Evolutionary conservation across 73 alveolate genomes (phyloP), one percentile per base, ranked within the genome.

Genomic region (Paramecium pentaurelia): DNA sequence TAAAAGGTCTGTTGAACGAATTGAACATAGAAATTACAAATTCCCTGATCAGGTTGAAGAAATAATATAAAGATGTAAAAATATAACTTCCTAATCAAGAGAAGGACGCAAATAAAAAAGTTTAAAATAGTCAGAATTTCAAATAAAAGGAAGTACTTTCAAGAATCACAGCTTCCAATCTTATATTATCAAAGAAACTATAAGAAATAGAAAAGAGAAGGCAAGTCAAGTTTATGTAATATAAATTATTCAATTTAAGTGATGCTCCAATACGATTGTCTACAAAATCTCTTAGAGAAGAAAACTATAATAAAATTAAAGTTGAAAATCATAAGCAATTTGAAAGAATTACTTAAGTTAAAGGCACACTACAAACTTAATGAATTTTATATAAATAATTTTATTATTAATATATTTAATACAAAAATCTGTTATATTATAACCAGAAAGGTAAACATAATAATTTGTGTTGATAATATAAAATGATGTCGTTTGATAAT

Each of bases 221-320:
- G 22, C 37, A 27, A 60, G 3, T 11, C 36, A 60, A 64, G 47
- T 64, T 64, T 28, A 64, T 34, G 83, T 64, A 64, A 30, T 2
- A 54, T 54, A 1, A 6, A 25, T 25, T 30, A 30, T 64, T 64
- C 28, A 64, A 27, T 64, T 30, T 64, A 9, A 71, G 86, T 71
- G 86, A 71, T 71, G 86, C 59, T 32, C 86, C 86, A 0, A n/a
- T 71, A 36, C 38, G 86, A 2, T 36, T 36, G 5, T 71, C 86
- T 32, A 71, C 86, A 4, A 71, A 71, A 71, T 71, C 86, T 34
- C 45, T 71, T 28, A 71, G 86, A 36, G 86, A 71, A 71, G 86
- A 71, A 30, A 71, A 34, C n/a, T 37, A 71, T 5, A 7, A 32
- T 71, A 71, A 20, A 9, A 71, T 71, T 12, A 71, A 32, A 22